Conservation (phyloP, 2,329 filamentous ascomycete genomes). For the Venturiaceae sp. region DNA sequence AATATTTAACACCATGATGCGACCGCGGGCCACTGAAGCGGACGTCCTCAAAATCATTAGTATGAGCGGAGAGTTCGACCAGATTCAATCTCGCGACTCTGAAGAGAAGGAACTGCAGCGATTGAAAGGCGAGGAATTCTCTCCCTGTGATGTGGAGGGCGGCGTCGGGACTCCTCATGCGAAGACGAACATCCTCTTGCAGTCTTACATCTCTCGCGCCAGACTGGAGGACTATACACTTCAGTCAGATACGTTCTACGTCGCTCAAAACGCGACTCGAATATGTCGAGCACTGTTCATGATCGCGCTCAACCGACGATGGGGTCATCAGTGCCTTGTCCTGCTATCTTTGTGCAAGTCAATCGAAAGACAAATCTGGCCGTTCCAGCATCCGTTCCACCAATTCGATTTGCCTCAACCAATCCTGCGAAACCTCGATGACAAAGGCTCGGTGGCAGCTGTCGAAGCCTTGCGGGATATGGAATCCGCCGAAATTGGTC, state of each 20-base stretch:
- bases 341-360: constrained; percentile 89
- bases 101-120: constrained; percentile 80
- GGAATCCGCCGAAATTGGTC: constrained; percentile 83
- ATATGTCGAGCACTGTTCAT: constrained; percentile 95
- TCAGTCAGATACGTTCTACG: constrained; percentile 84
- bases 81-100: constrained; percentile 83
- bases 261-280: constrained; percentile 88
- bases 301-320: constrained; percentile 89
- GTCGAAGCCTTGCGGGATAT: constrained; percentile 86
- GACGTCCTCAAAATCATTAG: constrained; percentile 95
- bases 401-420: constrained; percentile 87
- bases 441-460: constrained; percentile 61
- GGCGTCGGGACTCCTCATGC: constrained; percentile 60
- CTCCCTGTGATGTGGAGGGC: constrained; percentile 70
- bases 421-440: constrained; percentile 73
- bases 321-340: constrained; percentile 92
- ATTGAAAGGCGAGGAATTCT: constrained; percentile 53
- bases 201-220: constrained; percentile 84
- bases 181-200: constrained; percentile 92
- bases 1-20: constrained; percentile 95
- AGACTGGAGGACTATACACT: constrained; percentile 90
- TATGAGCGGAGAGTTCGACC: constrained; percentile 96
- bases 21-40: constrained; percentile 72
- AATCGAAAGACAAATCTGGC: constrained; percentile 93
- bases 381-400: constrained; percentile 86